Evolutionary conservation across 129 eudicot species (phyloP).

Genomic region (Heracleum sosnowskyi): DNA sequence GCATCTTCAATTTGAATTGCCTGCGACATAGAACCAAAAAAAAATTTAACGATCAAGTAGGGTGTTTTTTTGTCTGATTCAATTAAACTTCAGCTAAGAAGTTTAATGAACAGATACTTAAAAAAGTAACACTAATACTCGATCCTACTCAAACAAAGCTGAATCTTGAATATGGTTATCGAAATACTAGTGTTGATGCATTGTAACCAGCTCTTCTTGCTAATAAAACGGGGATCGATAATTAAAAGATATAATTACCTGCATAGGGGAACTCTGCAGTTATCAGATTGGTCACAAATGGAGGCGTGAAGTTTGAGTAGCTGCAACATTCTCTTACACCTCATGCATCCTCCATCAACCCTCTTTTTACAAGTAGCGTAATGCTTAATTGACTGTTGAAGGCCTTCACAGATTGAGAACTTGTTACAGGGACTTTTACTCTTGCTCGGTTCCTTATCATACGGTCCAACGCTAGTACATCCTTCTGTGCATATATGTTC

Average conservation of each 20-base stretch:
- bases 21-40: slow-evolving; percentile 21
- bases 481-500: slow-evolving; percentile 92
- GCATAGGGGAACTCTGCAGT: slow-evolving; percentile 91
- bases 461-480: slow-evolving; percentile 81
- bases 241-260: slow-evolving; percentile 34
- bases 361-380: slow-evolving; percentile 68
- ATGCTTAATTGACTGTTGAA: slow-evolving; percentile 69
- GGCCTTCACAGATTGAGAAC: slow-evolving; percentile 67
- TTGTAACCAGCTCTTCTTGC: neutral
- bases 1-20: slow-evolving; percentile 52
- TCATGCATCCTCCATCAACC: slow-evolving; percentile 67
- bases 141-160: neutral
- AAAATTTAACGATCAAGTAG: neutral
- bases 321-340: slow-evolving; percentile 92
- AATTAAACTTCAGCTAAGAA: neutral
- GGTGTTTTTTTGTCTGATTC: neutral
- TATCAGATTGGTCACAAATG: slow-evolving; percentile 68
- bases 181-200: neutral
- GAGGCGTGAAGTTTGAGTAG: slow-evolving; percentile 77
- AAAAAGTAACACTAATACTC: neutral
- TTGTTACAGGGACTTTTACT: slow-evolving; percentile 61
- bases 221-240: neutral
- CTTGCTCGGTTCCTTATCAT: slow-evolving; percentile 42
- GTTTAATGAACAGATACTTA: neutral
- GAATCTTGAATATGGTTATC: neutral